Conservation (phyloP, 2,329 filamentous ascomycete species). For the Penicillium sp. region DNA sequence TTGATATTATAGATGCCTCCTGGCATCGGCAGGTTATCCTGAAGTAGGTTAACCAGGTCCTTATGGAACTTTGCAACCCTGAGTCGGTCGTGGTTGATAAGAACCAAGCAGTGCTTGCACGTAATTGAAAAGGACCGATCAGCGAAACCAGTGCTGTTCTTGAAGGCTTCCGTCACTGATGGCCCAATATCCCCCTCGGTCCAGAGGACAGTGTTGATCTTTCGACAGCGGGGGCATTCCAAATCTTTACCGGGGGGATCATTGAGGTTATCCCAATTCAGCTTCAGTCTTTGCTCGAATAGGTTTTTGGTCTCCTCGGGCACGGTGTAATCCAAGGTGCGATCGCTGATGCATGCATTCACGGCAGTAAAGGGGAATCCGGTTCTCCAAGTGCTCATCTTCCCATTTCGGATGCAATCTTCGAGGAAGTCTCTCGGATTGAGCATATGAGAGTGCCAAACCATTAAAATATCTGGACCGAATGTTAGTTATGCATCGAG, state of each 20-base stretch:
- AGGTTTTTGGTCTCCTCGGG: constrained; percentile 13
- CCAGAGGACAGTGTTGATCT: constrained; percentile 55
- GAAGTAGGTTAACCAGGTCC: constrained; percentile 55
- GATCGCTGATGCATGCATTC: constrained; percentile 19
- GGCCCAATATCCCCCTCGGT: constrained; percentile 45
- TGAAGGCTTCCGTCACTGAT: constrained; percentile 21
- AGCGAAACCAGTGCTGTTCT: constrained; percentile 30
- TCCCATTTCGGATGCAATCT: constrained; percentile 27
- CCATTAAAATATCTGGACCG: constrained; percentile 25
- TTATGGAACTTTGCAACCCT: constrained; percentile 62
- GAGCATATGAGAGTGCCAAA: constrained; percentile 27
- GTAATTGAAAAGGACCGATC: constrained; percentile 48
- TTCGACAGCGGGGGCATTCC: constrained; percentile 57
- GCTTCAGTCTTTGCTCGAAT: constrained; percentile 24
- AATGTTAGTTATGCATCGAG: background rate
- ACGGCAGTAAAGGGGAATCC: constrained; percentile 24
- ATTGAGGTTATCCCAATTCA: constrained; percentile 60
- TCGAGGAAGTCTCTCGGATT: constrained; percentile 25
- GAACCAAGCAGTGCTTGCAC: constrained; percentile 55
- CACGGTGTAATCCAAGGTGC: constrained; percentile 19
- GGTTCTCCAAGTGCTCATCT: constrained; percentile 23
- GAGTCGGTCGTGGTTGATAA: constrained; percentile 59
- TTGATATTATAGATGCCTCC: constrained; percentile 63
- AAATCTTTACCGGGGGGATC: constrained; percentile 54
- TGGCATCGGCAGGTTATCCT: constrained; percentile 58